phyloP scores from a whole-genome alignment of 768 basidiomycete species.

The Rhizopogon roseolus region DNA sequence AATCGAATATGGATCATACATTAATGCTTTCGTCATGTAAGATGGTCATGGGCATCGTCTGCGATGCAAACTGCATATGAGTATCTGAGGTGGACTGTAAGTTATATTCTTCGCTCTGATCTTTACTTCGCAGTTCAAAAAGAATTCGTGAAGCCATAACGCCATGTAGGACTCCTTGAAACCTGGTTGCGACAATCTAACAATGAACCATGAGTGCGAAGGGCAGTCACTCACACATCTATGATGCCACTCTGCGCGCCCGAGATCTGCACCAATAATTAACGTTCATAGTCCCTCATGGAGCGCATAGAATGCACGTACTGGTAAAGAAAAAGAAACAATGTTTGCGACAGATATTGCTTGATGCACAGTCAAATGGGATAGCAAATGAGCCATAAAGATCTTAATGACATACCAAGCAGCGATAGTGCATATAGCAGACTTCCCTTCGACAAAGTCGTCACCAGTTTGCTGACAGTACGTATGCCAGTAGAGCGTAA shows the following conservation, averaged over 20 bases:
- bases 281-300: not conserved
- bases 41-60: not conserved
- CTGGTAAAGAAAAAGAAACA: slow-evolving; percentile 5
- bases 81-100: not conserved
- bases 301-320: not conserved
- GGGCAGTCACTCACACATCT: slow-evolving; percentile 2
- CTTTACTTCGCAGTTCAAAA: slow-evolving; percentile 1
- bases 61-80: slow-evolving; percentile 1
- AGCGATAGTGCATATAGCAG: slow-evolving; percentile 7
- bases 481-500: not conserved
- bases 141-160: slow-evolving; percentile 11
- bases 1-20: slow-evolving; percentile 3
- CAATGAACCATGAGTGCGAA: not conserved
- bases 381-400: not conserved
- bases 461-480: not conserved
- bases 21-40: not conserved
- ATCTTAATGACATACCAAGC: not conserved
- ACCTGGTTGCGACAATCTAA: not conserved
- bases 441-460: slow-evolving; percentile 4
- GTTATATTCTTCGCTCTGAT: not conserved
- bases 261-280: not conserved
- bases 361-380: not conserved
- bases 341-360: slow-evolving; percentile 5
- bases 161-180: slow-evolving; percentile 8
- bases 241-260: slow-evolving; percentile 6